Evolutionary conservation across 768 basidiomycete species (phyloP).

Genomic region (Calvatia gigantea): DNA sequence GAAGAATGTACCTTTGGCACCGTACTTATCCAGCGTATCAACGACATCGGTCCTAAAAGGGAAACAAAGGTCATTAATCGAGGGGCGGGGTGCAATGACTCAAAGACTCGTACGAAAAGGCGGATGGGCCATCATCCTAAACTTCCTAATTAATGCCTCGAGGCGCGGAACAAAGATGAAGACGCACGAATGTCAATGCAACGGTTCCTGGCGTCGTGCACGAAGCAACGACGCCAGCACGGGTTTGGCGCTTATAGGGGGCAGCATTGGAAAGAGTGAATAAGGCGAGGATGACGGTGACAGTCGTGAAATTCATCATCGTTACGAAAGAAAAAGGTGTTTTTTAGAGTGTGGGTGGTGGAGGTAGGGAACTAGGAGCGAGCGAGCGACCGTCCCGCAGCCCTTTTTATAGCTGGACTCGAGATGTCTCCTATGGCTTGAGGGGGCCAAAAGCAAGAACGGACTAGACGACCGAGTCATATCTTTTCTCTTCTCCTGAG

Average conservation of each 20-base stretch:
- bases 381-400: too few relatives aligned
- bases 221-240: neutral
- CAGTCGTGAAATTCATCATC: neutral
- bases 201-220: neutral
- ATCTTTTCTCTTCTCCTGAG: too few relatives aligned
- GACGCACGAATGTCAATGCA: constrained; percentile 7
- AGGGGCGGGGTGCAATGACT: neutral
- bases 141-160: neutral
- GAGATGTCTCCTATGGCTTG: too few relatives aligned
- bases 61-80: neutral
- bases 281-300: neutral
- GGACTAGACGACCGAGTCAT: too few relatives aligned
- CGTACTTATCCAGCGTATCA: constrained; percentile 18
- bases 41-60: constrained; percentile 19
- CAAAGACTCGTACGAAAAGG: constrained; percentile 26
- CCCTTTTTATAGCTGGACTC: too few relatives aligned
- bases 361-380: neutral
- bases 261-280: neutral
- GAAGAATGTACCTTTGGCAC: constrained; percentile 29
- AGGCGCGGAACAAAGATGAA: neutral
- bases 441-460: too few relatives aligned
- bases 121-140: constrained; percentile 43
- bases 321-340: neutral
- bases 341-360: neutral
- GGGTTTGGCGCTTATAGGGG: neutral